Evolutionary conservation across 1,284 basidiomycete species (phyloP).

Genomic region (Heterobasidion irregulare): DNA sequence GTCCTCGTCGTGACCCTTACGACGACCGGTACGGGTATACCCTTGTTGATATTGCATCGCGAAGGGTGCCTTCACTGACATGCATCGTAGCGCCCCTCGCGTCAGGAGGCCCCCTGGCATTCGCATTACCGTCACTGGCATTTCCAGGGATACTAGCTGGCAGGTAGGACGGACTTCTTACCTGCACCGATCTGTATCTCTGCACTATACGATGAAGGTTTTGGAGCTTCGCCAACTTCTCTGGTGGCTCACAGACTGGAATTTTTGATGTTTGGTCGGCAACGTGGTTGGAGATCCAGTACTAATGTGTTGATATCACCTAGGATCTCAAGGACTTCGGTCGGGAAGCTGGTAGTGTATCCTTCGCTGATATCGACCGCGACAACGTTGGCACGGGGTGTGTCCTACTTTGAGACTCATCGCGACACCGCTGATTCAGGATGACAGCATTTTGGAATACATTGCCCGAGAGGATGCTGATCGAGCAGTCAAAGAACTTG

Average conservation of each 20-base stretch:
- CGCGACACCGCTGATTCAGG: slow-evolving; percentile 1
- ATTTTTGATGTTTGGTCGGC: no score
- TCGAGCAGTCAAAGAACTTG: slow-evolving; percentile 80
- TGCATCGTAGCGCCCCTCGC: slow-evolving; percentile 36
- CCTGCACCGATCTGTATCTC: background rate
- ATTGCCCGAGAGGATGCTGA: slow-evolving; percentile 83
- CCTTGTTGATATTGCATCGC: background rate
- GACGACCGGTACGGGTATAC: slow-evolving; percentile 35
- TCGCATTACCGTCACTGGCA: slow-evolving; percentile 77
- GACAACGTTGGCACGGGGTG: slow-evolving; percentile 81
- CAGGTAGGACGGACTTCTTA: slow-evolving; percentile 59
- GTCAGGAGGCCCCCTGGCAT: slow-evolving; percentile 73
- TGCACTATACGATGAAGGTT: no score
- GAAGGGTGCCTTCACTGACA: slow-evolving; percentile 1
- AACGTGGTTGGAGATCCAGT: background rate
- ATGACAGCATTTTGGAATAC: slow-evolving; percentile 79
- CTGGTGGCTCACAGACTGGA: no score
- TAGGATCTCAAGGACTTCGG: slow-evolving; percentile 97
- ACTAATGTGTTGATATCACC: slow-evolving; percentile 13
- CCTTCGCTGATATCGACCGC: slow-evolving; percentile 89
- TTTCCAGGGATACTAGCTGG: slow-evolving; percentile 92
- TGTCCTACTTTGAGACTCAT: slow-evolving; percentile 17
- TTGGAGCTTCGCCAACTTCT: no score
- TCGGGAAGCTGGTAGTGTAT: slow-evolving; percentile 84
- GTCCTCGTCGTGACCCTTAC: slow-evolving; percentile 71